Evolutionary conservation across 176 grass and related monocot species (phyloP).

Genomic region (Oryza officinalis): DNA sequence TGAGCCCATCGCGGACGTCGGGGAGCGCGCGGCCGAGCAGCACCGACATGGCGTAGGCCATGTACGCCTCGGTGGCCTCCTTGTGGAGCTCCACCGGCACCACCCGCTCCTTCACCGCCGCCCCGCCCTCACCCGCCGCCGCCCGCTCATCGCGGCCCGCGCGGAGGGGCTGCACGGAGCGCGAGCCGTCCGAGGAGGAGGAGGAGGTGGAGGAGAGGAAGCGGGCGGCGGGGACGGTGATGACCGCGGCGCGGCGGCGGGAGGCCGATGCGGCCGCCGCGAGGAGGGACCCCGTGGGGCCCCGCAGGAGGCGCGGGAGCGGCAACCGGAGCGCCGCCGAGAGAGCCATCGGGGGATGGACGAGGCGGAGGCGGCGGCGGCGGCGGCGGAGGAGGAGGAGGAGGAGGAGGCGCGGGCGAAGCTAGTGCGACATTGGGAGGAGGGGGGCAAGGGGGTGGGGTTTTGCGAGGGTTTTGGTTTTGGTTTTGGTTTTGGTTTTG

Average conservation of each 20-base stretch:
- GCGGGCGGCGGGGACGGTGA: constrained; percentile 19
- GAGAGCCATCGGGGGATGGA: constrained; percentile 46
- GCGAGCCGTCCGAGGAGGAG: background rate
- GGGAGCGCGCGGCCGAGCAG: constrained; percentile 84
- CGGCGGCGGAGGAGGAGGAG: background rate
- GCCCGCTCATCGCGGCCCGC: constrained; percentile 26
- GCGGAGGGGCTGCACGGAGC: background rate
- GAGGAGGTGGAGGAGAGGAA: constrained; percentile 38
- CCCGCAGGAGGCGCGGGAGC: constrained; percentile 44
- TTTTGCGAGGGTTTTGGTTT: constrained; percentile 42
- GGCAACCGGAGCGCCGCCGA: constrained; percentile 58
- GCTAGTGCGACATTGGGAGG: constrained; percentile 22
- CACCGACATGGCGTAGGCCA: constrained; percentile 97
- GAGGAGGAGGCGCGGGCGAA: too few species aligned
- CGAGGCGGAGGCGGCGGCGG: background rate
- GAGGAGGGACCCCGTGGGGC: constrained; percentile 25
- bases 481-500: constrained; percentile 49
- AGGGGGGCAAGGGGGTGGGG: background rate
- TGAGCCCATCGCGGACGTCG: constrained; percentile 90
- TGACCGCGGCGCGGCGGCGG: constrained; percentile 35
- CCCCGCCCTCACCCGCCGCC: constrained; percentile 16
- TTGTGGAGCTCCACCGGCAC: constrained; percentile 85
- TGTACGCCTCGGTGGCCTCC: constrained; percentile 87
- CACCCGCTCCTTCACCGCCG: constrained; percentile 59
- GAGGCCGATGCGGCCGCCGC: constrained; percentile 31